phyloP scores from a whole-genome alignment of 192 early-diverging fungal genomes.

The Backusella australiensis region DNA sequence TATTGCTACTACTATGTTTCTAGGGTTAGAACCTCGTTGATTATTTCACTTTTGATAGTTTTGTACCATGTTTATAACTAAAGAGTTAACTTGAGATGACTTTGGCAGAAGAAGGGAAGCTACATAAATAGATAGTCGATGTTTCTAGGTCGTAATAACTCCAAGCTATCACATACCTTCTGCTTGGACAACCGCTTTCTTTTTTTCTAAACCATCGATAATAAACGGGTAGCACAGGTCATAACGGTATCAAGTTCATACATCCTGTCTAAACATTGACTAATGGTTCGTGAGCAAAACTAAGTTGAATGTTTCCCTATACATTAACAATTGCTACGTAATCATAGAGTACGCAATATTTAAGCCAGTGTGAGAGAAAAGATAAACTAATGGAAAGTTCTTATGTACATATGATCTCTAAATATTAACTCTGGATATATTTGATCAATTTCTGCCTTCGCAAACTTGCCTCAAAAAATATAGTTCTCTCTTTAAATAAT shows the following conservation, averaged over 20 bases:
- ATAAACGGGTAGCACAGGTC: not conserved
- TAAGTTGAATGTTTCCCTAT: not conserved
- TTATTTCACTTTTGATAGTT: not conserved
- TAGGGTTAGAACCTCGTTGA: not conserved
- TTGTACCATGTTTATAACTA: not conserved
- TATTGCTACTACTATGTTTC: not conserved
- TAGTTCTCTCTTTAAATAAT: not conserved
- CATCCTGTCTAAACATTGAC: not conserved
- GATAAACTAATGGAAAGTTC: not conserved
- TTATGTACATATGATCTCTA: not conserved
- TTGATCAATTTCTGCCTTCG: not conserved
- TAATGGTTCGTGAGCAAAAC: not conserved
- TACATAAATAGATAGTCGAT: not conserved
- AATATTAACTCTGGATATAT: not conserved
- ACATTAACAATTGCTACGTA: not conserved
- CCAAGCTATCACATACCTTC: not conserved
- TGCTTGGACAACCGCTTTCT: not conserved
- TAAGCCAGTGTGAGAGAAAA: not conserved
- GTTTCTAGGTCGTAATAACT: not conserved
- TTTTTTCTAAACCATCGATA: not conserved
- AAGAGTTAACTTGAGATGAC: not conserved
- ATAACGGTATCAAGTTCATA: not conserved
- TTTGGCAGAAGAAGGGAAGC: not conserved
- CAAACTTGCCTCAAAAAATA: not conserved
- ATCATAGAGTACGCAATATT: not conserved